Conservation (phyloP, 257 asterid genomes). For the Orobanche coerulescens region DNA sequence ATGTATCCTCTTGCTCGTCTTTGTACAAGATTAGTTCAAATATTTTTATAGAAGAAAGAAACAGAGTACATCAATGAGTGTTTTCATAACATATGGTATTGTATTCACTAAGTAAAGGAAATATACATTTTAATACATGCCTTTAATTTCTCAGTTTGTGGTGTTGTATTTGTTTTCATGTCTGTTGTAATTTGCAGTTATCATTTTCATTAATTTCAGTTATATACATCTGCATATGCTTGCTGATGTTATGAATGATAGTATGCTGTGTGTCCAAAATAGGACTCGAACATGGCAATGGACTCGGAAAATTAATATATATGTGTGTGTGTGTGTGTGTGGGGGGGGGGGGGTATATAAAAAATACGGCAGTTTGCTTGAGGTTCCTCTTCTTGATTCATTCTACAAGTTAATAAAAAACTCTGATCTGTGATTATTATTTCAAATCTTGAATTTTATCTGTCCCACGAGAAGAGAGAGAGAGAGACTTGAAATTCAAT, state of each 20-base stretch:
- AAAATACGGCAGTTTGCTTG: too few species aligned
- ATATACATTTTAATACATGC: not conserved
- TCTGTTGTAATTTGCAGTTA: not conserved
- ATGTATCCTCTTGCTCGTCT: not conserved
- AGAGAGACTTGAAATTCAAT: too few species aligned
- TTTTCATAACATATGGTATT: not conserved
- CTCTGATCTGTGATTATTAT: too few species aligned
- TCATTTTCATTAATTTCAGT: not conserved
- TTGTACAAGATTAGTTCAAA: not conserved
- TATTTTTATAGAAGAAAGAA: not conserved
- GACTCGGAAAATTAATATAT: too few species aligned
- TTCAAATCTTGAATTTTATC: too few species aligned
- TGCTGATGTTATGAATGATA: not conserved
- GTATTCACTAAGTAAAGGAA: not conserved
- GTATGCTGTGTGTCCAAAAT: too few species aligned
- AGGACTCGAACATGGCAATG: too few species aligned
- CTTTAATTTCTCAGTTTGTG: not conserved
- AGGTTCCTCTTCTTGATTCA: too few species aligned
- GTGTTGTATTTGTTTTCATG: not conserved
- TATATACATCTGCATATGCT: not conserved
- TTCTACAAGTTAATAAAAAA: too few species aligned
- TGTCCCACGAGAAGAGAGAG: too few species aligned
- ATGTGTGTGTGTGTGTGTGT: too few species aligned
- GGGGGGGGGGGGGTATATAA: too few species aligned
- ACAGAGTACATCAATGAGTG: not conserved